A percentile compares a stretch with the other conserved stretches of the same genome.
Conservation (phyloP, 73 alveolate genomes). For the Symbiodinium pilosum region DNA sequence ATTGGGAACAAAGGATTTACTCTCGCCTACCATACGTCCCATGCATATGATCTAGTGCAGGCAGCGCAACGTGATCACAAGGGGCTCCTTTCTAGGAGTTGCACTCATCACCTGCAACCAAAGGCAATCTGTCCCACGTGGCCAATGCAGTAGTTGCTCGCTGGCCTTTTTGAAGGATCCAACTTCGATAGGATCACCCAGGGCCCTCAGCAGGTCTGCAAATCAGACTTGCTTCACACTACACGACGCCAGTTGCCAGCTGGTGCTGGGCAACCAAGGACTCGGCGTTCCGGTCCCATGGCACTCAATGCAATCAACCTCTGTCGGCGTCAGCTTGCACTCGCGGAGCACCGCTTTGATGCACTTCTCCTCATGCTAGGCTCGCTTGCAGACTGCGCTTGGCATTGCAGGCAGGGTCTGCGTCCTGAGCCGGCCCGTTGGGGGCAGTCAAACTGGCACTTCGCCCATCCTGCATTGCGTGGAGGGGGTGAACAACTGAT, state of each 20-base stretch:
- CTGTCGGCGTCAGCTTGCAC: slow-evolving; percentile 73
- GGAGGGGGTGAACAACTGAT: background rate
- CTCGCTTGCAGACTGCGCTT: background rate
- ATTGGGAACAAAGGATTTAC: background rate
- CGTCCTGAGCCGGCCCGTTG: slow-evolving; percentile 88
- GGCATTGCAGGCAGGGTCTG: background rate
- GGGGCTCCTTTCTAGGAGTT: slow-evolving; percentile 56
- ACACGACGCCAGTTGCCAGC: no score
- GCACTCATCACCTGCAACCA: slow-evolving; percentile 84
- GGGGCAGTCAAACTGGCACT: slow-evolving; percentile 91
- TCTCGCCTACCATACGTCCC: no score
- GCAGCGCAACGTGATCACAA: slow-evolving; percentile 58
- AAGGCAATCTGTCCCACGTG: background rate
- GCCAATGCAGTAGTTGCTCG: background rate
- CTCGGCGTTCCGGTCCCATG: slow-evolving; percentile 89
- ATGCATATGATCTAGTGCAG: background rate
- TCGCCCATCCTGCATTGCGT: slow-evolving; percentile 89
- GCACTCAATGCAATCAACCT: slow-evolving; percentile 90
- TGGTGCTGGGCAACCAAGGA: background rate
- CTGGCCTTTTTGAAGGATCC: slow-evolving; percentile 77
- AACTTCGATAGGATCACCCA: slow-evolving; percentile 92
- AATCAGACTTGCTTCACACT: background rate
- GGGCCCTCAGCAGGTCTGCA: slow-evolving; percentile 23
- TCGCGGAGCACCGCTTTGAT: slow-evolving; percentile 93
- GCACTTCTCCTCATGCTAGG: slow-evolving; percentile 95